Base-by-base conservation (phyloP, 1,284 basidiomycete species). In the Heterobasidion occidentale region DNA sequence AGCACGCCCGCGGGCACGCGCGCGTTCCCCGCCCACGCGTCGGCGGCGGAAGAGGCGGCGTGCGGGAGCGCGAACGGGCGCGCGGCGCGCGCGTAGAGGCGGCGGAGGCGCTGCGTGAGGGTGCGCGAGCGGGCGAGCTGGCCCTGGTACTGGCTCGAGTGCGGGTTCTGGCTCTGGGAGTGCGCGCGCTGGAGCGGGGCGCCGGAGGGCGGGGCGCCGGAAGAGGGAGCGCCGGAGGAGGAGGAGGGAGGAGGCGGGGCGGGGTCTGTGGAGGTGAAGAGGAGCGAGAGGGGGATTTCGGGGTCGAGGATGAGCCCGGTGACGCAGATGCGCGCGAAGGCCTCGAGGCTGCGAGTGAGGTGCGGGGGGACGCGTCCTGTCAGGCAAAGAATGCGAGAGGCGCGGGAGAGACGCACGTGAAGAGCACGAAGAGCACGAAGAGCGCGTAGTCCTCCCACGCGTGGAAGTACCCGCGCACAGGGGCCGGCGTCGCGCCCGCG, bases 261-360 rank as follows among this genome's bases (percentile, higher is more conserved):
- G 36, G 72, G 62, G 56, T 77, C 74, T 0, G 75, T 70, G 3
- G 77, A 74, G 12, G 74, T 73, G 65, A 86, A 83, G 9, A 86
- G 67, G 20, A 78, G 70, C 27, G 73, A 79, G 6, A 81, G 68
- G 36, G 81, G 81, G 9, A 88, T 75, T 60, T 93, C 88, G 9
- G 95, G 94, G 67, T 98, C 94, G 58, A 98, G 79, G 33, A 98
- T 69, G 61, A 99, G 82, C 15, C 96, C 96, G 11, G 92, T 94
- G 33, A 96, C 90, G 64, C 92, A 83, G 67, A 97, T 94, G 20
- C 95, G 86, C 46, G 92, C 92, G 59, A 91, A 76, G 55, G 91
- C 84, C 74, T 99, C 96, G 45, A 97, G 58, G 5, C 92, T 93
- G 60, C 9, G 27, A 3, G 27, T 27, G 27, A 1, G 27, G 27